Conservation (phyloP, 768 basidiomycete genomes). For the Agaricus blazei region DNA sequence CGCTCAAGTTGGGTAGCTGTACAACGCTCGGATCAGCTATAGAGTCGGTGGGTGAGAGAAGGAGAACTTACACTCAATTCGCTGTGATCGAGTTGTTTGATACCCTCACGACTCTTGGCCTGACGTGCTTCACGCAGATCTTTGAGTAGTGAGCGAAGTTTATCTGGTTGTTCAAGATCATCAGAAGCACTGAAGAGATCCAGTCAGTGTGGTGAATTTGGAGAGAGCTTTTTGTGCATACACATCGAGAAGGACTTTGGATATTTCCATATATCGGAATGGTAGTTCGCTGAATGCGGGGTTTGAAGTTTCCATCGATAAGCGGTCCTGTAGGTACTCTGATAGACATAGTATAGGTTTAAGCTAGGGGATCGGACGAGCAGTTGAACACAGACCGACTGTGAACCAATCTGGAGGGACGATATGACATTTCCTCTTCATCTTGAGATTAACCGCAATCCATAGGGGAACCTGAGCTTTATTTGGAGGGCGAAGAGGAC, state of each 20-base stretch:
- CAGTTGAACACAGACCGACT: conserved; percentile 53
- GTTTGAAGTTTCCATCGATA: conserved; percentile 70
- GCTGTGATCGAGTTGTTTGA: conserved; percentile 74
- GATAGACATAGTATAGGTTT: background rate
- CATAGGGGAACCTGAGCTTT: conserved; percentile 88
- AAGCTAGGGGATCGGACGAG: background rate
- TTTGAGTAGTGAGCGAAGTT: conserved; percentile 79
- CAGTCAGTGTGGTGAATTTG: background rate
- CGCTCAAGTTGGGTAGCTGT: conserved; percentile 79
- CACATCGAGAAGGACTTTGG: conserved; percentile 93
- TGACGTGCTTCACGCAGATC: conserved; percentile 95
- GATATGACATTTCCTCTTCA: conserved; percentile 93
- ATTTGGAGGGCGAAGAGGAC: conserved; percentile 85
- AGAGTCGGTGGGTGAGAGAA: background rate
- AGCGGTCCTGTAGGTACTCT: conserved; percentile 79
- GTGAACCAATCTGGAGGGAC: conserved; percentile 87
- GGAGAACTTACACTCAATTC: conserved; percentile 62
- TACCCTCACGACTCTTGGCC: conserved; percentile 86
- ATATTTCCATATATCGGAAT: conserved; percentile 84
- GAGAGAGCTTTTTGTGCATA: conserved; percentile 31
- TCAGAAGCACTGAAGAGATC: conserved; percentile 68
- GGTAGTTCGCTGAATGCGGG: conserved; percentile 76
- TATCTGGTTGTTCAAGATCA: conserved; percentile 82
- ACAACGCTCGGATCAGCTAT: background rate
- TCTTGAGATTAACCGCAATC: conserved; percentile 92